Evolutionary conservation across 2,329 filamentous ascomycete genomes (phyloP), one percentile per base, ranked within the genome.

Genomic region (Penicillium sp.): DNA sequence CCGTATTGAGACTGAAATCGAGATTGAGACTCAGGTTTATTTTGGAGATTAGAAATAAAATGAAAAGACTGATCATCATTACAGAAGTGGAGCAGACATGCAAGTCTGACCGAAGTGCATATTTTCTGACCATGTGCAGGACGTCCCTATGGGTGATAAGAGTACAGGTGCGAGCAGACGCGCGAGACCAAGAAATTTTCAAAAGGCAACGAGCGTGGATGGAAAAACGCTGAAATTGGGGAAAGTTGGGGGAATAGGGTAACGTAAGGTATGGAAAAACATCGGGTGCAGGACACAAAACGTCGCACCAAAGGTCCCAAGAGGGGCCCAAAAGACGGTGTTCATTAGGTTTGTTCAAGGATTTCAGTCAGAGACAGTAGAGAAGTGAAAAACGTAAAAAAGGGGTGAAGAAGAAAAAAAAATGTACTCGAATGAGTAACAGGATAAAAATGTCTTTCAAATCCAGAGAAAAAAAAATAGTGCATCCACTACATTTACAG

Each of bases 401-500:
- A 21, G 18, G 18, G 47, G 41, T 47, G 7, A 7, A 26, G 24
- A 51, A 49, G 16, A 52, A 56, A 15, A 60, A 60, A 59, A 50
- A 61, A 64, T 51, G 56, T 62, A 64, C 62, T 64, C 47, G 57
- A 52, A 53, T 54, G 52, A 52, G 54, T 47, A 53, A 48, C 39
- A 53, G 53, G 47, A 52, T 42, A 47, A 56, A 56, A 28, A 54
- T 46, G 39, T 45, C 16, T 51, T 18, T 18, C 45, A 42, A 9
- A 52, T 34, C 39, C 18, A 21, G 18, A 21, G 18, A 21, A 21
- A 21, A 52, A 46, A 42, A 58, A 44, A 34, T 8, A 21, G 9
- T 23, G 21, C 36, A 39, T 33, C 42, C 24, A 50, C 45, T 50
- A 57, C 41, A 50, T 65, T 72, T 68, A 78, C 65, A 78, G 60